phyloP scores from a whole-genome alignment of 345 rosid genomes.

The Nasturtium officinale region DNA sequence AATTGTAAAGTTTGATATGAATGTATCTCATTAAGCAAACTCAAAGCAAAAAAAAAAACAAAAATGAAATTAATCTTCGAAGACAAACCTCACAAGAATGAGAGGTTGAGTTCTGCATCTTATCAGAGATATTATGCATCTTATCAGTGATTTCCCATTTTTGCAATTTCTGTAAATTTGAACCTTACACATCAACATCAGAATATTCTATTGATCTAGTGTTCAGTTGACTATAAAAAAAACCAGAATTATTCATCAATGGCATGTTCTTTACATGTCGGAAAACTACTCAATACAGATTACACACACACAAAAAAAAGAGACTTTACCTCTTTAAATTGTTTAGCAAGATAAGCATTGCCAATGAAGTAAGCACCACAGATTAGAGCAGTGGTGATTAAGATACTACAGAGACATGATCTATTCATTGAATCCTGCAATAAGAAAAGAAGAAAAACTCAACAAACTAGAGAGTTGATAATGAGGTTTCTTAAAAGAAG shows the following conservation, averaged over 20 bases:
- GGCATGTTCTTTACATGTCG: background rate
- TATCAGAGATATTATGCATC: conserved; percentile 43
- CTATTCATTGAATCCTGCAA: conserved; percentile 54
- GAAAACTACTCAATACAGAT: background rate
- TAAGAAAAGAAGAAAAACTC: too few relatives aligned
- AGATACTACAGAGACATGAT: conserved; percentile 59
- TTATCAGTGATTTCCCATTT: conserved; percentile 52
- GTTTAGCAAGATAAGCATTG: conserved; percentile 48
- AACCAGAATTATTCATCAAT: background rate
- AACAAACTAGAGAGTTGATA: background rate
- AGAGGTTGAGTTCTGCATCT: conserved; percentile 40
- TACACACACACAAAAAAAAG: background rate
- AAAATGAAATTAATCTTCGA: background rate
- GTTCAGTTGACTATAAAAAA: conserved; percentile 9
- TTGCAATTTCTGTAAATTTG: conserved; percentile 54
- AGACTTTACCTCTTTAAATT: conserved; percentile 62
- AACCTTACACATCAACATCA: background rate
- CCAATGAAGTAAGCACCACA: conserved; percentile 66
- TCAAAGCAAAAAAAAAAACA: background rate
- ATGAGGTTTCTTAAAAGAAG: background rate
- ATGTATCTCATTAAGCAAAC: background rate
- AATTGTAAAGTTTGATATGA: background rate
- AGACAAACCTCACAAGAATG: conserved; percentile 66
- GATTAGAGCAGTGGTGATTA: conserved; percentile 52
- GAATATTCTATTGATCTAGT: background rate